Evolutionary conservation across 1,139 yeast genomes (phyloP).

Genomic region (Suhomyces wounanorum): DNA sequence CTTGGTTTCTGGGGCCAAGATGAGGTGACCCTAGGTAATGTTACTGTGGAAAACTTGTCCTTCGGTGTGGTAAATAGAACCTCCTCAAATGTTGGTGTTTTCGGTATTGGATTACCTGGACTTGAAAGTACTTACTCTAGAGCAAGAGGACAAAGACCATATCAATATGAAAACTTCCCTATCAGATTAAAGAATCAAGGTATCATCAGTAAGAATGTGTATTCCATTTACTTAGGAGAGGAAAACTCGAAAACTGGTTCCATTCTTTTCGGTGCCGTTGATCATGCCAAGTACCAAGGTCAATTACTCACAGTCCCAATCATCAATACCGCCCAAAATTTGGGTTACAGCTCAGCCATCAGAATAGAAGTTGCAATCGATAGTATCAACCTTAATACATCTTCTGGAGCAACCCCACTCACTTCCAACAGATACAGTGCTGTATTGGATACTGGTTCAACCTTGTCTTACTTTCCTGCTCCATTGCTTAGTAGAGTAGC

Average conservation of each 20-base stretch:
- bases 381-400: conserved; percentile 17
- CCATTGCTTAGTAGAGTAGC: conserved; percentile 30
- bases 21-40: conserved; percentile 39
- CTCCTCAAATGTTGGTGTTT: conserved; percentile 47
- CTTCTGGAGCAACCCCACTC: conserved; percentile 8
- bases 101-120: conserved; percentile 58
- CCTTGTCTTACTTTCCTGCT: conserved; percentile 39
- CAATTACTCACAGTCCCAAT: conserved; percentile 37
- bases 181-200: conserved; percentile 53
- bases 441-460: conserved; percentile 27
- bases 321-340: conserved; percentile 22
- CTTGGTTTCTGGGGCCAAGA: conserved; percentile 61
- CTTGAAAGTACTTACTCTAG: conserved; percentile 41
- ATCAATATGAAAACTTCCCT: conserved; percentile 59
- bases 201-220: conserved; percentile 47
- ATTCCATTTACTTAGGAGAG: conserved; percentile 44
- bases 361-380: conserved; percentile 31
- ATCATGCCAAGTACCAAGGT: conserved; percentile 52
- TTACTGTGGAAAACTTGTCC: conserved; percentile 46
- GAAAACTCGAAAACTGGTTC: conserved; percentile 33
- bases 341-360: conserved; percentile 26
- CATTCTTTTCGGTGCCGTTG: conserved; percentile 61
- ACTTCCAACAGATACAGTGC: conserved; percentile 17
- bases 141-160: conserved; percentile 15
- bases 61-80: conserved; percentile 53